Conservation (phyloP, 306 rosid species). For the Trifolium subterraneum region DNA sequence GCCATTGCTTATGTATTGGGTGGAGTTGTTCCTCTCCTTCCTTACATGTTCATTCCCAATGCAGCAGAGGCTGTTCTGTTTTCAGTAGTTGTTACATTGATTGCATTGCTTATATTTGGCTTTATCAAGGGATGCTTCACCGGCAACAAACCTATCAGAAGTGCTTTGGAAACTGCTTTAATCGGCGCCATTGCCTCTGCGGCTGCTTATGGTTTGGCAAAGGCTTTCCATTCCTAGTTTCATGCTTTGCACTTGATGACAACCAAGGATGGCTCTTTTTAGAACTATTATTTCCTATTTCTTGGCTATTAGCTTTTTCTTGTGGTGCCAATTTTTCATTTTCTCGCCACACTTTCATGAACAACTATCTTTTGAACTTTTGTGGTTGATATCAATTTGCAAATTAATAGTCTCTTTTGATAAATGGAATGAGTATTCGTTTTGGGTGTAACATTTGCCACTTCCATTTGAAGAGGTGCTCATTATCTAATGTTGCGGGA, state of each 20-base stretch:
- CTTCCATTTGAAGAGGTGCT: neutral
- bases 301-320: neutral
- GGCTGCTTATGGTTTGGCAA: conserved; percentile 80
- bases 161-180: conserved; percentile 82
- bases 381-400: neutral
- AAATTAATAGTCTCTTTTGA: neutral
- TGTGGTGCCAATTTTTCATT: conserved; percentile 1
- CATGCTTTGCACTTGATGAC: neutral
- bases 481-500: neutral
- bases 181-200: conserved; percentile 91
- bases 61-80: conserved; percentile 66
- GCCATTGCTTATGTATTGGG: conserved; percentile 84
- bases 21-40: conserved; percentile 75
- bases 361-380: neutral
- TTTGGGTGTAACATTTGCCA: neutral
- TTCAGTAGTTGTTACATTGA: conserved; percentile 65
- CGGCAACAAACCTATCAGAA: conserved; percentile 67
- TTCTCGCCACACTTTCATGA: conserved; percentile 2
- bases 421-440: neutral
- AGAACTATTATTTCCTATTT: neutral
- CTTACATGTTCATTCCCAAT: conserved; percentile 71
- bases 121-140: conserved; percentile 88
- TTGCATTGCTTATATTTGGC: conserved; percentile 78
- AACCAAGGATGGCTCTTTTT: neutral
- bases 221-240: conserved; percentile 63